These are phyloP conservation scores for Kondoa subrosea DNA, from an alignment of 768 basidiomycete species.

Conservation along the genomic window DNA sequence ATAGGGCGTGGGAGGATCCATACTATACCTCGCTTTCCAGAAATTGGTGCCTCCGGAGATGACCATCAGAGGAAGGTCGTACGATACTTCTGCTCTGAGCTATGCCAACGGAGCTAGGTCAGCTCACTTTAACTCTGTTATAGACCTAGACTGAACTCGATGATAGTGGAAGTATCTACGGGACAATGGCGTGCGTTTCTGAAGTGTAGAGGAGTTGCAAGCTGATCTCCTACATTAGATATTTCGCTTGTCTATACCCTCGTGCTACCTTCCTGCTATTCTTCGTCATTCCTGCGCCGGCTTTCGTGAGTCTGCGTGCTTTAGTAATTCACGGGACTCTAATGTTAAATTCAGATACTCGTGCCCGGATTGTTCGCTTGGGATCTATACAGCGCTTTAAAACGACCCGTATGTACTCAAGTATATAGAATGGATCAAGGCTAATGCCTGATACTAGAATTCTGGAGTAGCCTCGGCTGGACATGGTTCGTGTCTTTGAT, in stretches of 20 bases:
- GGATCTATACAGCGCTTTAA: not conserved
- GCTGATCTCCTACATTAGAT: slow-evolving; percentile 42
- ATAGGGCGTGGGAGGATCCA: not conserved
- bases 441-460: not conserved
- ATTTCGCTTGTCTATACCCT: slow-evolving; percentile 56
- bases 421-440: not conserved
- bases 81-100: not conserved
- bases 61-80: not conserved
- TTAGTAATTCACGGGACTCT: not conserved
- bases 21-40: not conserved
- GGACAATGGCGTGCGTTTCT: not conserved
- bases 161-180: not conserved
- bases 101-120: not conserved
- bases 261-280: slow-evolving; percentile 51
- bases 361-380: not conserved
- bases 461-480: not conserved
- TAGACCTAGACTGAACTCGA: no score
- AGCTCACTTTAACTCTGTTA: no score
- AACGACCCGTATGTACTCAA: not conserved
- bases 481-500: no score
- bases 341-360: not conserved
- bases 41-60: not conserved
- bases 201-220: not conserved
- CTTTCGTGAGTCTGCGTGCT: slow-evolving; percentile 41
- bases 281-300: slow-evolving; percentile 51